Conservation (phyloP, 495 filamentous ascomycete species). For the Aspergillus funiculosus region DNA sequence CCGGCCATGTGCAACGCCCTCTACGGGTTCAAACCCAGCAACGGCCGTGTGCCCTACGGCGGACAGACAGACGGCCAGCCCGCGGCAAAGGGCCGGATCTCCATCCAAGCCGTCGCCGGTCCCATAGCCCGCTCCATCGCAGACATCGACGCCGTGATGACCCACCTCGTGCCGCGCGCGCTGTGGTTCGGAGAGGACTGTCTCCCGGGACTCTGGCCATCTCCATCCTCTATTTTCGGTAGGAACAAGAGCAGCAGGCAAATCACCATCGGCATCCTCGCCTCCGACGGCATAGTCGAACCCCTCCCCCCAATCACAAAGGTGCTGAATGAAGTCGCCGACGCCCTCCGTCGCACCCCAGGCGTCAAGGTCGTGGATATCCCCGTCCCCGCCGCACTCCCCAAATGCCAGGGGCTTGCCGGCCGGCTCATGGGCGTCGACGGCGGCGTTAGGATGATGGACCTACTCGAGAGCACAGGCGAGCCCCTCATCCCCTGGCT, state of each 20-base stretch:
- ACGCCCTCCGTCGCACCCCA: constrained; percentile 32
- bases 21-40: constrained; percentile 55
- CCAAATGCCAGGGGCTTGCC: constrained; percentile 48
- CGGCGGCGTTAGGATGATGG: constrained; percentile 47
- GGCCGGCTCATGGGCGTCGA: constrained; percentile 55
- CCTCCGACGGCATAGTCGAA: constrained; percentile 50
- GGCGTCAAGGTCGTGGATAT: constrained; percentile 52
- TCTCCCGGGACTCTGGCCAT: constrained; percentile 46
- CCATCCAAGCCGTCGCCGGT: constrained; percentile 46
- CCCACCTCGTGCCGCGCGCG: constrained; percentile 43
- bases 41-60: constrained; percentile 50
- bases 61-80: constrained; percentile 43
- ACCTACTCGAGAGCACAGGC: constrained; percentile 46
- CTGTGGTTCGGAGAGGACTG: constrained; percentile 46
- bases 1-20: constrained; percentile 55
- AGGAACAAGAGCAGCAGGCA: constrained; percentile 22
- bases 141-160: constrained; percentile 46
- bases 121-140: constrained; percentile 41
- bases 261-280: constrained; percentile 49
- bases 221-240: constrained; percentile 8
- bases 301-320: constrained; percentile 54
- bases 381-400: constrained; percentile 40
- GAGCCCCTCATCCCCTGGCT: constrained; percentile 60
- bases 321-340: constrained; percentile 48
- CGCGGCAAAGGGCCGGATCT: constrained; percentile 33